These are phyloP conservation scores for Schizonepeta tenuifolia DNA, from an alignment of 257 asterid species.

Conservation along the genomic window DNA sequence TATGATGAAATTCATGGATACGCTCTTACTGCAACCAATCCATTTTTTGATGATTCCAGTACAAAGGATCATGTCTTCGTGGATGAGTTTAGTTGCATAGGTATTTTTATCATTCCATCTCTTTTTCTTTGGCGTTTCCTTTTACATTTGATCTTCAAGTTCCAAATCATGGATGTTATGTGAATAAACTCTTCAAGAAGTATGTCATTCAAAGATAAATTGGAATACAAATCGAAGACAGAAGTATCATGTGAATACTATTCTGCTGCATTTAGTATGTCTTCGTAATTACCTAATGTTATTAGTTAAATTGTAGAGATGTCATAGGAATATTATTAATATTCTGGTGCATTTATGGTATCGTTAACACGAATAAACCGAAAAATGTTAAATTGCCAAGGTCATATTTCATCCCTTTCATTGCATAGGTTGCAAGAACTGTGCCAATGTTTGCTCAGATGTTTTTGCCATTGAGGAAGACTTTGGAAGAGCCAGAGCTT, in stretches of 20 bases:
- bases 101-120: conserved; percentile 41
- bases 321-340: background rate
- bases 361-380: background rate
- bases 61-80: conserved; percentile 86
- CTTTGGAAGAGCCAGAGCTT: conserved; percentile 97
- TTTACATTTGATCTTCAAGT: conserved; percentile 11
- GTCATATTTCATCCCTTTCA: background rate
- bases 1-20: conserved; percentile 98
- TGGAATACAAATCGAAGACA: background rate
- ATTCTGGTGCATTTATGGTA: conserved; percentile 2
- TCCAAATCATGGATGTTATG: conserved; percentile 15
- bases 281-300: conserved; percentile 1
- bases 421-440: conserved; percentile 88
- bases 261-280: background rate
- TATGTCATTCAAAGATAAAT: background rate
- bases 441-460: conserved; percentile 78
- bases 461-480: conserved; percentile 95
- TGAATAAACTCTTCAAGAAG: conserved; percentile 3
- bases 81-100: conserved; percentile 99
- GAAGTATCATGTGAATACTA: no score
- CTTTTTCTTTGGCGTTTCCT: background rate
- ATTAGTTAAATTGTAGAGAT: background rate
- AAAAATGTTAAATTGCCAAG: background rate
- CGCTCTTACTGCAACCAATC: conserved; percentile 83
- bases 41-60: conserved; percentile 77